Conservation (phyloP, 2,329 filamentous ascomycete species). For the Colletotrichum limetticola region DNA sequence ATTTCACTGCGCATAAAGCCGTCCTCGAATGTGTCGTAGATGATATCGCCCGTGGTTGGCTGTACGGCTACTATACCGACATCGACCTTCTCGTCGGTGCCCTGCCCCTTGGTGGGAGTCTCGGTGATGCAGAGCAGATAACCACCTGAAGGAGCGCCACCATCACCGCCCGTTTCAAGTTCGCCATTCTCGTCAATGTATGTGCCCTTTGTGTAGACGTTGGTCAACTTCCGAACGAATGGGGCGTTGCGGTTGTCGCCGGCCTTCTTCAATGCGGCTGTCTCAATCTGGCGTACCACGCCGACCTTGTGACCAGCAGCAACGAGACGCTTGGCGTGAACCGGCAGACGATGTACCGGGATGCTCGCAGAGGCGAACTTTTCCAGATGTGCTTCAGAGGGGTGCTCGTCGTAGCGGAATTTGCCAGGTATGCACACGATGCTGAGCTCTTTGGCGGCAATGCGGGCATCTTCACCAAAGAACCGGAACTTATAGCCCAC, state of each 20-base stretch:
- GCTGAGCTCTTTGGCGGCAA: slow-evolving; percentile 88
- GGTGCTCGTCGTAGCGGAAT: slow-evolving; percentile 91
- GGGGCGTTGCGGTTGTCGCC: slow-evolving; percentile 94
- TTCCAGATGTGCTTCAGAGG: slow-evolving; percentile 90
- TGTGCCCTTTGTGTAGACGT: slow-evolving; percentile 97
- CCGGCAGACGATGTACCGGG: slow-evolving; percentile 88
- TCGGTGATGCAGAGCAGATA: slow-evolving; percentile 95
- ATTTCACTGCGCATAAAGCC: slow-evolving; percentile 98
- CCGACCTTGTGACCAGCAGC: slow-evolving; percentile 95
- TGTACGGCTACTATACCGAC: slow-evolving; percentile 95
- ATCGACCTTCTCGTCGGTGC: slow-evolving; percentile 92
- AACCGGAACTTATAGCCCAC: slow-evolving; percentile 99
- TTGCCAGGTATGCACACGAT: slow-evolving; percentile 98
- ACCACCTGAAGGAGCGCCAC: slow-evolving; percentile 72
- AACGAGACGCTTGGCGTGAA: slow-evolving; percentile 94
- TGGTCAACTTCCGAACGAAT: slow-evolving; percentile 92
- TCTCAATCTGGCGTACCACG: slow-evolving; percentile 93
- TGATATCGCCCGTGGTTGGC: slow-evolving; percentile 93
- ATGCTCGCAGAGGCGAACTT: slow-evolving; percentile 97
- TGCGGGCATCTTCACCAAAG: slow-evolving; percentile 93
- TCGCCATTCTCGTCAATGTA: slow-evolving; percentile 95
- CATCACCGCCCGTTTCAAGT: slow-evolving; percentile 65
- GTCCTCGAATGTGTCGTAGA: slow-evolving; percentile 96
- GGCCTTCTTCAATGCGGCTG: slow-evolving; percentile 92
- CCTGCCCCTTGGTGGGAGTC: slow-evolving; percentile 78